Conservation (phyloP, 495 filamentous ascomycete genomes). For the Friedmanniomyces simplex region DNA sequence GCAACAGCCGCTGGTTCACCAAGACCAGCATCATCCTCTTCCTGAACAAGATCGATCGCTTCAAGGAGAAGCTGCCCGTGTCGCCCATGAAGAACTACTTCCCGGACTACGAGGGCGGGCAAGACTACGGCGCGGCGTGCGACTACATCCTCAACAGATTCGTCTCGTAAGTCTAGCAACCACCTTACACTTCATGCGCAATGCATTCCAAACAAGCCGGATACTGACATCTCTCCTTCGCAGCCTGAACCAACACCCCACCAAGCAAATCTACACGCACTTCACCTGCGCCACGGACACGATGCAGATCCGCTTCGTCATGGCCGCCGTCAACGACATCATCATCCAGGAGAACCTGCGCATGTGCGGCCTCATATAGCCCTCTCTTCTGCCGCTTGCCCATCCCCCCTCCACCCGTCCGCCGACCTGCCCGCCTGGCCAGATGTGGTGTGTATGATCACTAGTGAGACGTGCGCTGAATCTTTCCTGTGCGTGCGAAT, state of each 20-base stretch:
- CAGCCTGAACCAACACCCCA: conserved; percentile 86
- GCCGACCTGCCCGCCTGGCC: too few species aligned
- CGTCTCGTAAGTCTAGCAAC: conserved; percentile 45
- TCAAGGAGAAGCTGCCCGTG: conserved; percentile 98
- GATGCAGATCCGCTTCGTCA: conserved; percentile 94
- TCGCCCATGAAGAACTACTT: conserved; percentile 99
- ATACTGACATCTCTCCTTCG: conserved; percentile 2
- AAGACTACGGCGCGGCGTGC: conserved; percentile 85
- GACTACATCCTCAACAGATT: conserved; percentile 97
- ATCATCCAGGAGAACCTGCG: conserved; percentile 99
- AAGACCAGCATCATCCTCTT: conserved; percentile 99
- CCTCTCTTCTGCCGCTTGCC: too few species aligned
- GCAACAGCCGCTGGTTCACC: conserved; percentile 98
- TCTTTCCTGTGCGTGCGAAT: too few species aligned
- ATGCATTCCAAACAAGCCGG: conserved; percentile 1
- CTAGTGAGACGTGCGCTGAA: too few species aligned
- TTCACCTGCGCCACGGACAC: conserved; percentile 99
- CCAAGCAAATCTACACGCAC: conserved; percentile 99
- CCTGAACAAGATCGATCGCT: conserved; percentile 99
- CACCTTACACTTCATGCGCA: neutral
- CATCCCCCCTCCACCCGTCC: too few species aligned
- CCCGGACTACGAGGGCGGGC: conserved; percentile 92
- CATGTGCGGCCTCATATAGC: conserved; percentile 87
- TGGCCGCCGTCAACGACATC: conserved; percentile 99
- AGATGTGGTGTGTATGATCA: too few species aligned